Conservation (phyloP, 768 basidiomycete species). For the Rhodotorula sphaerocarpa region DNA sequence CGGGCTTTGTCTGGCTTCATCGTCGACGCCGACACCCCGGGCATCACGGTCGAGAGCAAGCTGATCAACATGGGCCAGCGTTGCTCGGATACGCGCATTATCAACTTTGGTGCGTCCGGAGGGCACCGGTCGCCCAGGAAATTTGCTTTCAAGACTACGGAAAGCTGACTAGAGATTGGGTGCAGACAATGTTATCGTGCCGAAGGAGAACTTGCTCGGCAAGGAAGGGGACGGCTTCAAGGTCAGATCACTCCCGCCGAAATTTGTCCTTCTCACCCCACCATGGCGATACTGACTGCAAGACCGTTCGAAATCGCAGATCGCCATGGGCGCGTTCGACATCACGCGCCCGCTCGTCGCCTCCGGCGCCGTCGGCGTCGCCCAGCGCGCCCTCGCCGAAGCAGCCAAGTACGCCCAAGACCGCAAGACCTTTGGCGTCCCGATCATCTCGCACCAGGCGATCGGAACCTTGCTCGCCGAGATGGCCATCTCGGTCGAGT, state of each 20-base stretch:
- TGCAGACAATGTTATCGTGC: conserved; percentile 33
- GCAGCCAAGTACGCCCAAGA: conserved; percentile 46
- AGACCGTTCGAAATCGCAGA: conserved; percentile 37
- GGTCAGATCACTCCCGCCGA: no score
- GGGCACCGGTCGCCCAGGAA: no score
- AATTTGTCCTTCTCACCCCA: neutral
- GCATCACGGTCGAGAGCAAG: conserved; percentile 37
- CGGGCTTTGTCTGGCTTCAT: conserved; percentile 45
- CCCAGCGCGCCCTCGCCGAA: conserved; percentile 45
- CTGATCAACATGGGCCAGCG: conserved; percentile 46
- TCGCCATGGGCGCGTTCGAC: conserved; percentile 45
- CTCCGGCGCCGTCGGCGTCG: conserved; percentile 44
- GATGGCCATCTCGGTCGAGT: conserved; percentile 44
- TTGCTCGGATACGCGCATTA: conserved; percentile 45
- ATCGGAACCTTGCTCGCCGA: conserved; percentile 46
- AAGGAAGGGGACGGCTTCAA: conserved; percentile 35
- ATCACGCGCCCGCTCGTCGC: conserved; percentile 46
- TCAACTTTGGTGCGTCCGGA: conserved; percentile 40
- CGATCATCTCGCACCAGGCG: conserved; percentile 46
- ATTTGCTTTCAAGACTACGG: neutral
- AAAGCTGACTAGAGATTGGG: no score
- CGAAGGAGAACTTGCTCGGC: conserved; percentile 43
- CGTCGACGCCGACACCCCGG: conserved; percentile 24
- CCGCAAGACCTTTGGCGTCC: conserved; percentile 45
- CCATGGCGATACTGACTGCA: neutral